These are phyloP conservation scores for Macaranga tanarius DNA, from an alignment of 441 rosid species.

Conservation along the genomic window DNA sequence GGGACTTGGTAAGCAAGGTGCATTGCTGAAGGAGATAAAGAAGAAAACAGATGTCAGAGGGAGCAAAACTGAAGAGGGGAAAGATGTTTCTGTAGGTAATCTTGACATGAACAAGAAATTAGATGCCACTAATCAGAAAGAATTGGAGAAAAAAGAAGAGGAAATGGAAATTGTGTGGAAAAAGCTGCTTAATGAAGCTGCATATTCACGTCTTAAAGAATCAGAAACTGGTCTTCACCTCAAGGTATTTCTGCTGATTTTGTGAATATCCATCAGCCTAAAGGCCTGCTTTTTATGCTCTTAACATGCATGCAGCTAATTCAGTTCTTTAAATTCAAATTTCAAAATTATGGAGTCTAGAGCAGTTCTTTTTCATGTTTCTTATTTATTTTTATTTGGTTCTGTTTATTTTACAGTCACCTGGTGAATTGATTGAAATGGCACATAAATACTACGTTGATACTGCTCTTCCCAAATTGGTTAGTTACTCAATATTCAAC, in stretches of 20 bases:
- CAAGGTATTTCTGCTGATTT: conserved; percentile 44
- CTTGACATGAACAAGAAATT: conserved; percentile 52
- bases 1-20: conserved; percentile 55
- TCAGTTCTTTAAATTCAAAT: neutral
- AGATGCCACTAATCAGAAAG: conserved; percentile 41
- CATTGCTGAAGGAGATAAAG: conserved; percentile 63
- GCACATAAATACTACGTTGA: conserved; percentile 58
- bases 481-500: conserved; percentile 37
- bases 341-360: neutral
- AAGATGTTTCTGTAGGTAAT: conserved; percentile 31
- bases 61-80: conserved; percentile 39
- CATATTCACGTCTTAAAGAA: conserved; percentile 49
- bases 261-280: conserved; percentile 1
- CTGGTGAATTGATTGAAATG: conserved; percentile 52
- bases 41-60: conserved; percentile 51
- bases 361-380: neutral
- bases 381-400: conserved; percentile 13
- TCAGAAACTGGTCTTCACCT: conserved; percentile 59
- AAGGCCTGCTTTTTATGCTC: conserved; percentile 15
- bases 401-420: conserved; percentile 42
- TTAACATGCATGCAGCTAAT: conserved; percentile 11
- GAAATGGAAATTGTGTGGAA: conserved; percentile 41
- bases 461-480: conserved; percentile 68
- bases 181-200: conserved; percentile 50
- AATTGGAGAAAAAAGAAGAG: conserved; percentile 34